Evolutionary conservation across 306 rosid species (phyloP).

Genomic region (Echinosophora koreensis): DNA sequence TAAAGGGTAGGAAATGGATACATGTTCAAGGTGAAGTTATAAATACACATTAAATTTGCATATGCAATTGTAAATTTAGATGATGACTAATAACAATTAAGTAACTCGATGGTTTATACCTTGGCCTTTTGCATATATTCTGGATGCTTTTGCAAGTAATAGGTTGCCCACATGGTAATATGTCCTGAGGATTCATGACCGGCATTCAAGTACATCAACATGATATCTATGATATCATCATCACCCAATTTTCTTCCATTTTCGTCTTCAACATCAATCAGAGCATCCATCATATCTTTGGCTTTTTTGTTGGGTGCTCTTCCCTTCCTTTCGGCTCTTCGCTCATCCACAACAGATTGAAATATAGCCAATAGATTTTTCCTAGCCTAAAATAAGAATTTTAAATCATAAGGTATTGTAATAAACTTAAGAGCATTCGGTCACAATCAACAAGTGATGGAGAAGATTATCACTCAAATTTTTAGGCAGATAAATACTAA

Average conservation of each 20-base stretch:
- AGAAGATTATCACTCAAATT: constrained; percentile 9
- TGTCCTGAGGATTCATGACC: constrained; percentile 99
- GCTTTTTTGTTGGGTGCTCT: constrained; percentile 6
- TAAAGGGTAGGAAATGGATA: neutral
- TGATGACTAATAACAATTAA: neutral
- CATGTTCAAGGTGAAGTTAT: neutral
- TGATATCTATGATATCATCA: constrained; percentile 76
- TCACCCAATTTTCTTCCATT: constrained; percentile 71
- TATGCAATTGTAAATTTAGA: neutral
- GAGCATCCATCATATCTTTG: constrained; percentile 90
- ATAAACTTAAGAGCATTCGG: neutral
- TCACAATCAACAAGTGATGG: constrained; percentile 15
- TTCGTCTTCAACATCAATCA: constrained; percentile 81
- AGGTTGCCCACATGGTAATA: constrained; percentile 83
- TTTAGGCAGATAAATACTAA: neutral
- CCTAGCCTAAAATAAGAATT: constrained; percentile 65
- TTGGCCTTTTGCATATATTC: constrained; percentile 73
- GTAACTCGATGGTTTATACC: constrained; percentile 47
- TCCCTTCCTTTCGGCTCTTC: constrained; percentile 56
- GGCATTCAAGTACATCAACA: constrained; percentile 92
- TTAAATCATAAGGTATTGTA: neutral
- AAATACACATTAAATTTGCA: neutral
- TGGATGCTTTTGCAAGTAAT: constrained; percentile 66
- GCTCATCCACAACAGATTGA: constrained; percentile 66
- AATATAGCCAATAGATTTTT: constrained; percentile 68